Base-by-base conservation (phyloP, 2,329 filamentous ascomycete species). In the Neofusicoccum kwambonambiense region DNA sequence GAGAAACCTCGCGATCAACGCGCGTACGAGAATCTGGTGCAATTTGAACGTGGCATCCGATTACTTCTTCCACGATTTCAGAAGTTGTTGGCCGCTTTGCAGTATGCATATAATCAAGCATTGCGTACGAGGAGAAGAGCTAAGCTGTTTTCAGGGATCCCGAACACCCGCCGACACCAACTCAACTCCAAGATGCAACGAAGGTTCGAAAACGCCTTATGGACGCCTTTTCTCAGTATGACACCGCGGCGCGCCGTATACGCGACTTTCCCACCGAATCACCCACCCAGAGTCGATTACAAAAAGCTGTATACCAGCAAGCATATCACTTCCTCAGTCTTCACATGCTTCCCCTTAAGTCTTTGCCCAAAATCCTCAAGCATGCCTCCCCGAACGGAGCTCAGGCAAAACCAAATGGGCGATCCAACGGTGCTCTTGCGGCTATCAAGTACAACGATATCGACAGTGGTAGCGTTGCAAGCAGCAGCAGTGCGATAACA, bases 121-220 rank as follows among this genome's bases (percentile, higher is more conserved):
- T 41, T 19, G 15, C 15, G 42, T 44, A 5, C 15, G 8, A 47
- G 15, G 4, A 5, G 8, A 13, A 15, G 15, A 17, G 41, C 61
- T 64, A 47, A 64, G 8, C 3, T 15, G 13, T 4, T 4, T 9
- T 37, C 35, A 62, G 80, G 75, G 87, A 90, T 69, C 87, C 88
- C 0, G 86, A 88, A 31, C 84, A 84, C 47, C 87, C 89, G 12
- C 88, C 88, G 0, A 82, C 87, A 2, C 82, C 86, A 7, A 82
- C 87, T 4, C 91, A 96, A 74, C 88, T 97, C 50, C 85, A 91
- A 62, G 93, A 97, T 70, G 93, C 93, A 0, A 89, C 90, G 50
- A 96, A 95, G 77, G 90, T 96, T 11, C 89, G 93, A n/a, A 96
- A 92, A 75, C 86, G 93, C 22, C 83, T 97, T 0, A 93, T 92